Evolutionary conservation across 1,284 basidiomycete species (phyloP), one percentile per base, ranked within the genome.

Genomic region (Trichosporon coremiiforme): DNA sequence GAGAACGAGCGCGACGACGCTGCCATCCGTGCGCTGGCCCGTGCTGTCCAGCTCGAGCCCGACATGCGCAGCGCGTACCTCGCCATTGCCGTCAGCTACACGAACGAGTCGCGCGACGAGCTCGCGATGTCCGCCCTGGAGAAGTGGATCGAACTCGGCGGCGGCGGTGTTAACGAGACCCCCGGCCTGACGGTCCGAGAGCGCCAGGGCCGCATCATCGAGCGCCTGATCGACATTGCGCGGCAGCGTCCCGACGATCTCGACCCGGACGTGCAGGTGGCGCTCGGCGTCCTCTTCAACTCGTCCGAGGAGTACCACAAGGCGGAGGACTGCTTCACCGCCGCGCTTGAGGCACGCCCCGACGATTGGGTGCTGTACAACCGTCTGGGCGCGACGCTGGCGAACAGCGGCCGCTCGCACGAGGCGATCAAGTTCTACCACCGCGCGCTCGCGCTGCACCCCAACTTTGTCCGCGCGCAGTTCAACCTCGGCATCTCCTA

Each of bases 351-450:
- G 20, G 90, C 93, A 64, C 87, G 94, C 68, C 96, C 95, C 1
- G 90, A 94, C 72, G 96, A 99, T 79, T 98, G 94, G 91, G 85
- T 96, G 64, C 84, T 99, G 72, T 98, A 95, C 84, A 99, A 99
- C 81, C 89, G 96, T 29, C 91, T 98, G 31, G 96, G 96, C 15
- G 96, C 96, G 17, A 98, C 95, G 1, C 89, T 98, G 79, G 95
- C 95, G 63, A 99, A 99, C 81, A 91, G 89, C 75, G 95, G 96
- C 0, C 87, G 87, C 65, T 89, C 93, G 20, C 89, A 89, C 55
- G 90, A 94, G 72, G 95, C 97, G 9, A 86, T 98, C 17, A 86
- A 91, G 74, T 98, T 94, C 83, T 99, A 99, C 83, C 89, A 91
- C 78, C 89, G 89, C 65, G 97, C 96, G 2, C 86, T 99, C 47